A percentile compares a stretch with the other conserved stretches of the same genome.
phyloP scores from a whole-genome alignment of 2,329 filamentous ascomycete species.

The Zalaria sp. region DNA sequence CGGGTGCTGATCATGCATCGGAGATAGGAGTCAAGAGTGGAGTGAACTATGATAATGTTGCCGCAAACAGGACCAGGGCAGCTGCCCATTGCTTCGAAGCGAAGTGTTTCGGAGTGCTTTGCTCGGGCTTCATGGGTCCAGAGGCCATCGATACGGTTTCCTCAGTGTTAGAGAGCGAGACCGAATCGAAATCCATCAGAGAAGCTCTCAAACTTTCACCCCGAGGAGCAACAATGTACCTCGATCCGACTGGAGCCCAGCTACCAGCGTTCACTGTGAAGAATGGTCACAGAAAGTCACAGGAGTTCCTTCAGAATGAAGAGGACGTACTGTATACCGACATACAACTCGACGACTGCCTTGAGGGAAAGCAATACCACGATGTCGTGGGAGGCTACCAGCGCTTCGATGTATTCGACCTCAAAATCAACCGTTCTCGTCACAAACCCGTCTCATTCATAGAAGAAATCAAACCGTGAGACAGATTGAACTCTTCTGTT shows the following conservation, averaged over 20 bases:
- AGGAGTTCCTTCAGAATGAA: slow-evolving; percentile 27
- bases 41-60: slow-evolving; percentile 39
- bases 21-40: background rate
- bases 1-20: background rate
- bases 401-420: slow-evolving; percentile 38
- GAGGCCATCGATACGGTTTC: slow-evolving; percentile 22
- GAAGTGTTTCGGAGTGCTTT: slow-evolving; percentile 41
- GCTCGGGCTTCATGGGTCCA: slow-evolving; percentile 28
- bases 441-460: slow-evolving; percentile 19
- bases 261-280: slow-evolving; percentile 23
- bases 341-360: slow-evolving; percentile 32
- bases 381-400: slow-evolving; percentile 44
- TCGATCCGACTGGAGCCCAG: slow-evolving; percentile 35
- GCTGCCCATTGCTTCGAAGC: slow-evolving; percentile 45
- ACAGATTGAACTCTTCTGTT: too few relatives aligned
- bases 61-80: slow-evolving; percentile 37
- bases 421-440: slow-evolving; percentile 32
- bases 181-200: slow-evolving; percentile 14
- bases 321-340: slow-evolving; percentile 40
- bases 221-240: slow-evolving; percentile 34
- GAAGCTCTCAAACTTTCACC: slow-evolving; percentile 23
- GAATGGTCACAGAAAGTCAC: slow-evolving; percentile 3
- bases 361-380: slow-evolving; percentile 44
- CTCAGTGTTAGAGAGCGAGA: slow-evolving; percentile 9
- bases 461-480: background rate